A percentile compares a stretch with the other conserved stretches of the same genome.
Conservation (phyloP, 2,329 filamentous ascomycete species). For the Metarhizium rileyi region DNA sequence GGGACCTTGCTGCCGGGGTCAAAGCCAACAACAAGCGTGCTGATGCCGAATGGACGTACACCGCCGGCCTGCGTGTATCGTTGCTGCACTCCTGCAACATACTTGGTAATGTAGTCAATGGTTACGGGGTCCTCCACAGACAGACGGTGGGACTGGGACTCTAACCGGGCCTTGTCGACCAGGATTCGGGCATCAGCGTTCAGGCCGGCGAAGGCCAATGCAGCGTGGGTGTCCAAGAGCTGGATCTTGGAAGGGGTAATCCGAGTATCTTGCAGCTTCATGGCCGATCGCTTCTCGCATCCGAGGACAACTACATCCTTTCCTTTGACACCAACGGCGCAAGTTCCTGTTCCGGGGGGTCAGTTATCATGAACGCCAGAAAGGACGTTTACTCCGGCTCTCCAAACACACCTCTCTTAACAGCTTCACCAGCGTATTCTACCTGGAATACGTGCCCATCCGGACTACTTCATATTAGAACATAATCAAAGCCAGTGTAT, state of each 20-base stretch:
- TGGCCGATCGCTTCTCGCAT: slow-evolving; percentile 96
- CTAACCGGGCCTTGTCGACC: slow-evolving; percentile 93
- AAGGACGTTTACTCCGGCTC: background rate
- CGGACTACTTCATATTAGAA: slow-evolving; percentile 57
- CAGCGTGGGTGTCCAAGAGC: slow-evolving; percentile 89
- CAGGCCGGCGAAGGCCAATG: slow-evolving; percentile 90
- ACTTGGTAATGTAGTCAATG: slow-evolving; percentile 99
- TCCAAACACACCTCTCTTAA: slow-evolving; percentile 72
- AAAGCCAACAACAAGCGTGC: slow-evolving; percentile 96
- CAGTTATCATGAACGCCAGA: slow-evolving; percentile 10
- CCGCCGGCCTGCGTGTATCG: slow-evolving; percentile 98
- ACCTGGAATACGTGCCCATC: slow-evolving; percentile 99
- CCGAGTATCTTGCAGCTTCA: slow-evolving; percentile 98
- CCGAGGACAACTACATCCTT: slow-evolving; percentile 88
- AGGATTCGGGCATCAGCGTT: slow-evolving; percentile 97
- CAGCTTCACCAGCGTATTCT: slow-evolving; percentile 97
- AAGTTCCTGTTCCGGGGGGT: slow-evolving; percentile 58
- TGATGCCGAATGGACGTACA: slow-evolving; percentile 97
- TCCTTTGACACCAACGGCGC: slow-evolving; percentile 95
- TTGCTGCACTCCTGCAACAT: slow-evolving; percentile 95
- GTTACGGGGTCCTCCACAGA: slow-evolving; percentile 96
- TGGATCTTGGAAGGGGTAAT: slow-evolving; percentile 99
- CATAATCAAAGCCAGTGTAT: background rate
- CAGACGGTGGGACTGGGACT: slow-evolving; percentile 93
- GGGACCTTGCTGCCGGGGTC: slow-evolving; percentile 85